phyloP scores from a whole-genome alignment of 2,329 filamentous ascomycete species.

The Diaporthe sp. region DNA sequence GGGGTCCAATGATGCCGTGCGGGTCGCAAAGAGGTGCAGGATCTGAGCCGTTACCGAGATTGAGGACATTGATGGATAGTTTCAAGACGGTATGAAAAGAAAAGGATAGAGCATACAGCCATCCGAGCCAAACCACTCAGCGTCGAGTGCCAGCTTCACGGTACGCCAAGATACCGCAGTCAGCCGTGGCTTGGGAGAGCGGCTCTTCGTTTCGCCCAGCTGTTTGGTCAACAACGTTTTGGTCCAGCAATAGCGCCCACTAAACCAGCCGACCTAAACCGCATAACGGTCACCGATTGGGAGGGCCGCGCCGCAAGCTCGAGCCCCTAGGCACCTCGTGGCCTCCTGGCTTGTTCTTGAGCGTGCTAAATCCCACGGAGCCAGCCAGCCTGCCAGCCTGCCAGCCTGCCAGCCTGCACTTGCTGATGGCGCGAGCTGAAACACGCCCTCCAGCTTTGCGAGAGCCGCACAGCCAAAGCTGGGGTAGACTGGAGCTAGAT shows the following conservation, averaged over 20 bases:
- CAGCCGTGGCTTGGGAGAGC: conserved; percentile 20
- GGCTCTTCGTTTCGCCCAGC: conserved; percentile 16
- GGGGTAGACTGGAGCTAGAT: conserved; percentile 22
- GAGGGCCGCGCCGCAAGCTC: conserved; percentile 38
- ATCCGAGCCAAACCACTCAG: conserved; percentile 19
- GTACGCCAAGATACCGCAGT: conserved; percentile 21
- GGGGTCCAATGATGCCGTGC: conserved; percentile 19
- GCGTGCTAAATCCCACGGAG: conserved; percentile 2
- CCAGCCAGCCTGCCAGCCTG: too few species aligned
- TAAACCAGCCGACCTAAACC: neutral
- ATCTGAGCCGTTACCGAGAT: conserved; percentile 29
- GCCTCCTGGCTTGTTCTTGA: neutral
- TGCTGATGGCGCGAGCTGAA: conserved; percentile 12
- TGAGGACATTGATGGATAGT: conserved; percentile 34
- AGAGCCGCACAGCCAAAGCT: conserved; percentile 27
- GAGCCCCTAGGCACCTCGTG: neutral
- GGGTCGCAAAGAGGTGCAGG: conserved; percentile 19
- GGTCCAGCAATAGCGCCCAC: conserved; percentile 27
- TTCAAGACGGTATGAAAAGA: conserved; percentile 31
- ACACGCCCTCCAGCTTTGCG: neutral
- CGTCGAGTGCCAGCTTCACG: neutral
- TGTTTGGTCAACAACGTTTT: conserved; percentile 20
- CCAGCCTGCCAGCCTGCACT: neutral
- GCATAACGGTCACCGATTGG: conserved; percentile 23
- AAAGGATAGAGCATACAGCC: conserved; percentile 1